Base-by-base conservation (phyloP, 2,329 filamentous ascomycete genomes). In the Alternaria brassicae region DNA sequence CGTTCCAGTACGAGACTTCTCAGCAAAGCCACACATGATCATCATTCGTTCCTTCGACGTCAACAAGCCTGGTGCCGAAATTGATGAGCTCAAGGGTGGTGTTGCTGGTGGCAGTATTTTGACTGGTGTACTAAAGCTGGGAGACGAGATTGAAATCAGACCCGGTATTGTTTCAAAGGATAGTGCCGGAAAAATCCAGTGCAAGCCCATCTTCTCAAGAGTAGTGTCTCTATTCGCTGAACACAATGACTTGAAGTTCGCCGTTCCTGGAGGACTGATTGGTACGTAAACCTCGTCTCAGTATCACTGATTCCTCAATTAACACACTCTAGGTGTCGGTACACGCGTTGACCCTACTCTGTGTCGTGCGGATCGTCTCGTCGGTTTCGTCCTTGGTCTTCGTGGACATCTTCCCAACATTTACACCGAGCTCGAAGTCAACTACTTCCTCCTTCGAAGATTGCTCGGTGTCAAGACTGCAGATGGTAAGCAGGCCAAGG, bases 31-130 rank as follows among this genome's bases (percentile, higher is more conserved):
- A 41, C 93, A 97, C 82, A 97, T 99, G 92, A 99, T 99, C 75
- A 90, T 99, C 77, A 99, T 99, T 79, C 92, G 95, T 80, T 98
- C 94, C 2, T 99, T 99, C 80, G 95, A 99, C 77, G 96, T 99
- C 76, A 99, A 99, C 88, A 99, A 99, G 87, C 95, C 95, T 40
- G 95, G 95, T 86, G 93, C 95, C 40, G 95, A 97, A 81, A 98
- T 99, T 67, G 94, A 98, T 61, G 95, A 99, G 72, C 86, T 99
- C 64, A 97, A 98, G 87, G 95, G 95, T 77, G 95, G 95, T 87
- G 95, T 99, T 78, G 95, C 95, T 71, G 95, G 95, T 88, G 95
- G 95, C 69, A 93, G 89, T 81, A 98, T 99, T 77, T 83, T 99
- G 69, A 96, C 94, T 77, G 95, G 95, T 86, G 93, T 99, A 58